Evolutionary conservation across 768 basidiomycete genomes (phyloP), one percentile per base, ranked within the genome.

Genomic region (Leucogyrophana mollusca): DNA sequence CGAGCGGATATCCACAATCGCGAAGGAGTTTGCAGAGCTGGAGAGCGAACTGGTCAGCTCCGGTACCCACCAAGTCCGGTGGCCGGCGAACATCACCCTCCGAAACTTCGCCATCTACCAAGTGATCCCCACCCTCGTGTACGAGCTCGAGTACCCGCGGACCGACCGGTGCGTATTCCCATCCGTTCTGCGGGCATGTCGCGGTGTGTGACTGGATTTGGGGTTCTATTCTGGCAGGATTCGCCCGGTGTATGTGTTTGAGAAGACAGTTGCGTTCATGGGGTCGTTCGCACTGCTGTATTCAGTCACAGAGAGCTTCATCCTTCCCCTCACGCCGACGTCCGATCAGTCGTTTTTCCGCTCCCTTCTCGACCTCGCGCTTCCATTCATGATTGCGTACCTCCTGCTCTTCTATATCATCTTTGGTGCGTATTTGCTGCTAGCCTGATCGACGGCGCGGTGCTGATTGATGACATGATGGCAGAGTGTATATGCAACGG

Each of bases 281-380:
- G 96, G 96, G 32, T 96, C 95, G 0, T 97, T 99, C 68, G 89
- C 85, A 1, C 76, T 98, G n/a, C 77, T 97, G 34, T 90, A 91
- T 58, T 84, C 84, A n/a, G 82, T 94, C 43, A 93, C 93, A 20
- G 96, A 98, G 63, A 89, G 85, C 37, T 94, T 93, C 59, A 97
- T 99, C 64, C 72, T 94, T 33, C 94, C 95, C 2, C 81, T 83
- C 49, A 84, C 82, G 1, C 86, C 87, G 3, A 79, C 73, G 3
- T 68, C 73, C 1, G 78, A 82, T 39, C 82, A 87, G 55, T 85
- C 87, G 1, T 87, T 92, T 62, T 70, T 82, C 53, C 80, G 83
- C 23, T 84, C 83, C 2, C 70, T 94, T 32, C 71, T 97, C 37
- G 91, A 98, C 61, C 74, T 98, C 11, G 84, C 94, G 1, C 67